phyloP scores from a whole-genome alignment of 371 early-diverging fungal genomes.

The Mortierella sp. region DNA sequence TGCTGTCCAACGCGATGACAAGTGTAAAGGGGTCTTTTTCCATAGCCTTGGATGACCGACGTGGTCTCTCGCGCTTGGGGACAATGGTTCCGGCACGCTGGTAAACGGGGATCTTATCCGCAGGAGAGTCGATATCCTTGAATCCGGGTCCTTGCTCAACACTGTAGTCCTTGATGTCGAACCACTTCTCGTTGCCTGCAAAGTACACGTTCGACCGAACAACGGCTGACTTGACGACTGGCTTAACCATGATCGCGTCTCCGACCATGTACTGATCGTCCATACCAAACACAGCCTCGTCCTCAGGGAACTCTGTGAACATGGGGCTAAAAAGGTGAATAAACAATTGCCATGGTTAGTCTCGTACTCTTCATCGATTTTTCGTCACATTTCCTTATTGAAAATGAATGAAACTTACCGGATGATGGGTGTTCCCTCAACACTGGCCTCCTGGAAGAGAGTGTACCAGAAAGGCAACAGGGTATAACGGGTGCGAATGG shows the following conservation, averaged over 20 bases:
- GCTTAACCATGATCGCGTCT: constrained; percentile 80
- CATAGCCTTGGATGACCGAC: constrained; percentile 88
- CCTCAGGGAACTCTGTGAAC: constrained; percentile 85
- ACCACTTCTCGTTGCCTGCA: constrained; percentile 65
- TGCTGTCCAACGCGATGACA: constrained; percentile 79
- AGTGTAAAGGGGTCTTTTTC: constrained; percentile 93
- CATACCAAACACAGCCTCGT: constrained; percentile 76
- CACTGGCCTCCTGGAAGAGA: constrained; percentile 78
- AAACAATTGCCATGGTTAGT: not conserved
- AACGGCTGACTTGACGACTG: constrained; percentile 73
- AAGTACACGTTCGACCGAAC: constrained; percentile 76
- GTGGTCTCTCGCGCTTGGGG: constrained; percentile 87
- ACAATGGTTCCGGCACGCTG: constrained; percentile 91
- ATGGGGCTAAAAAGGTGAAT: constrained; percentile 70
- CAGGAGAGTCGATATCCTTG: constrained; percentile 73
- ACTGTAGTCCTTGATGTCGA: constrained; percentile 64
- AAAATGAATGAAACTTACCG: constrained; percentile 43
- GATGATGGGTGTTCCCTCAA: constrained; percentile 82
- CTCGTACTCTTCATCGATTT: not conserved
- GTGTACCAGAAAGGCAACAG: constrained; percentile 89
- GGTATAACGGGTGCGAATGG: constrained; percentile 82
- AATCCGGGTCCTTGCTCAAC: constrained; percentile 62
- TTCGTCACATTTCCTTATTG: not conserved
- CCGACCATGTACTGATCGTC: constrained; percentile 93
- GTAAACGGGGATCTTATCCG: constrained; percentile 86